A percentile compares a stretch with the other conserved stretches of the same genome.
Evolutionary conservation across 2,329 filamentous ascomycete genomes (phyloP).

Genomic region (Geosmithia flava): DNA sequence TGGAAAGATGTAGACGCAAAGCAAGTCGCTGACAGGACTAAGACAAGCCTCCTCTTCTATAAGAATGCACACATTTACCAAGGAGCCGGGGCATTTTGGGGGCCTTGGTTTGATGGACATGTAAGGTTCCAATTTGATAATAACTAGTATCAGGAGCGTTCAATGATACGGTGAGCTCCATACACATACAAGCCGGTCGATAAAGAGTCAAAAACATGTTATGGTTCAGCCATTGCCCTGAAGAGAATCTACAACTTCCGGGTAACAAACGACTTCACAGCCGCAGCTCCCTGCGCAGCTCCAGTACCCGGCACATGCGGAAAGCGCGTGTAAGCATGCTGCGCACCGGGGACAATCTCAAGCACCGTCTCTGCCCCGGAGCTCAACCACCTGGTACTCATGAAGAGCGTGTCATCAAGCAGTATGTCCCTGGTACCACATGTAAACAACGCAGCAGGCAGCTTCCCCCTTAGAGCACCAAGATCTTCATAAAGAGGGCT

Average conservation of each 20-base stretch:
- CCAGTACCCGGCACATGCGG: neutral
- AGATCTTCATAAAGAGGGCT: conserved; percentile 4
- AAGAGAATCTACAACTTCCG: neutral
- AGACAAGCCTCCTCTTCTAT: no score
- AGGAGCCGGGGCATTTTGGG: no score
- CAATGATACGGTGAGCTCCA: no score
- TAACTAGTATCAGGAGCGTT: no score
- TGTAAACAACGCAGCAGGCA: conserved; percentile 6
- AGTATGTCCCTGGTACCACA: conserved; percentile 6
- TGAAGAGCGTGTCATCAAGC: conserved; percentile 7
- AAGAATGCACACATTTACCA: no score
- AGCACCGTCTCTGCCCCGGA: conserved; percentile 5
- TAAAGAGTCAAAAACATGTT: no score
- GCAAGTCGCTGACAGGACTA: no score
- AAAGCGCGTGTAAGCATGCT: conserved; percentile 4
- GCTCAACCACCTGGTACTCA: conserved; percentile 6
- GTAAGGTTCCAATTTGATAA: no score
- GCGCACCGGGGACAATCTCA: conserved; percentile 5
- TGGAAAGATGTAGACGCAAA: no score
- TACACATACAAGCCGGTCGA: no score
- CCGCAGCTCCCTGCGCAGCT: neutral
- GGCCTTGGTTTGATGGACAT: no score
- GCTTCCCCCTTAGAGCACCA: neutral
- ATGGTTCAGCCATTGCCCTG: no score
- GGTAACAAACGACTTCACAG: neutral